Base-by-base conservation (phyloP, 352 stramenopile species). In the Phytophthora macrochlamydospora region DNA sequence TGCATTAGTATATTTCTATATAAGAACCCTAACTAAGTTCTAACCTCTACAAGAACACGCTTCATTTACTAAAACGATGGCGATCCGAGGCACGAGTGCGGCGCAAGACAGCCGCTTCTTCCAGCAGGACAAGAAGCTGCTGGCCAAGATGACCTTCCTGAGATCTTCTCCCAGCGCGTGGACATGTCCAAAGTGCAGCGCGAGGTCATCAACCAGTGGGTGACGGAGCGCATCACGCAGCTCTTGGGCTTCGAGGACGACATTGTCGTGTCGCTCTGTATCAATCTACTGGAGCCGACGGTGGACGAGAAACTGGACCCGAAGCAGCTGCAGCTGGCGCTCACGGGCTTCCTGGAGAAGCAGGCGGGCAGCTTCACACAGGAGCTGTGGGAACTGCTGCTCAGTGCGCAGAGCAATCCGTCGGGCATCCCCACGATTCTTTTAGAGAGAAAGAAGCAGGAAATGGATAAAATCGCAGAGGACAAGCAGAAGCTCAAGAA, bases 301-400 rank as follows among this genome's bases (percentile, higher is more conserved):
- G 85, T 89, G 51, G 76, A 88, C 65, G 85, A 91, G 67, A 64
- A 56, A 7, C 65, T 94, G 42, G 87, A 98, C 57, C 91, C 93
- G 29, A 87, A 90, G 24, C 75, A 95, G 59, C 69, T 98, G 61
- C 93, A 98, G 71, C 51, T 98, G 56, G 81, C 90, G 38, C 69
- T 97, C 56, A 97, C 90, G 40, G 92, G 88, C 9, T 98, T 98
- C 65, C 60, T 98, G n/a, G 90, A 95, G 57, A 97, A 97, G 56
- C 83, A 97, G 51, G 81, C 90, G 18, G 65, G 73, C 2, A 33
- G 57, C 30, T 98, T 97, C 75, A 92, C 88, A 63, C 67, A 96
- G 46, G 93, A 98, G 71, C 81, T 98, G 14, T 98, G 93, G 93
- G 78, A 80, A 37, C 65, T 98, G 42, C 73, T 98, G 54, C 67